Evolutionary conservation across 208 protist species (phyloP).

Genomic region (Tritrichomonas foetus): DNA sequence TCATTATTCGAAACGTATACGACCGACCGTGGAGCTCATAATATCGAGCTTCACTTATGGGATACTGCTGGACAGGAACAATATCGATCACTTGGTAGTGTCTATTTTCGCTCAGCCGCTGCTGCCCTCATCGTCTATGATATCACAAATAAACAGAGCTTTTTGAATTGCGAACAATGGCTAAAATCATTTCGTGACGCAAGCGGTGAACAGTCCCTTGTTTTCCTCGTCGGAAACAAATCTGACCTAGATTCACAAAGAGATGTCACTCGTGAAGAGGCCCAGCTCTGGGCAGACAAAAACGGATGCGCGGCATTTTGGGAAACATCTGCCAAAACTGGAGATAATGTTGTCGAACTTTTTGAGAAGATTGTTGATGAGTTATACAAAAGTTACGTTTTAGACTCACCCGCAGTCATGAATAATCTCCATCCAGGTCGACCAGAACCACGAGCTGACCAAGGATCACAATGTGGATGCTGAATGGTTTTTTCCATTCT

Average conservation of each 20-base stretch:
- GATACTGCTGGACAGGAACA: slow-evolving; percentile 12
- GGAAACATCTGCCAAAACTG: background rate
- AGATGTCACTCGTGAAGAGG: background rate
- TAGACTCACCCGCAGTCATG: background rate
- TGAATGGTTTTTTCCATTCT: background rate
- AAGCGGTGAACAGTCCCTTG: background rate
- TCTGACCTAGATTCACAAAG: background rate
- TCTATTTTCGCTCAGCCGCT: background rate
- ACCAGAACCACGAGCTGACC: background rate
- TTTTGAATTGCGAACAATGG: background rate
- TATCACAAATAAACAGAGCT: background rate
- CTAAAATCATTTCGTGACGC: background rate
- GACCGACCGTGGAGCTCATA: too few relatives aligned
- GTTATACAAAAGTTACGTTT: background rate
- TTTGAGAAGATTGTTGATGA: background rate
- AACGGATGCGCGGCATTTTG: background rate
- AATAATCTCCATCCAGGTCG: background rate
- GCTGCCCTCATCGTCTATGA: background rate
- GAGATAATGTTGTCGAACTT: background rate
- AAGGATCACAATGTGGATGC: background rate
- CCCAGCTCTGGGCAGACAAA: background rate
- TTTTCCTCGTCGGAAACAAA: slow-evolving; percentile 22
- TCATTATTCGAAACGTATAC: background rate
- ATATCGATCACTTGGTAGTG: background rate
- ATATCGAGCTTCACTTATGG: background rate